Percentiles rank a stretch among this genome's conserved stretches.
Conservation (phyloP, 441 rosid species). For the Gossypium schwendimanii region DNA sequence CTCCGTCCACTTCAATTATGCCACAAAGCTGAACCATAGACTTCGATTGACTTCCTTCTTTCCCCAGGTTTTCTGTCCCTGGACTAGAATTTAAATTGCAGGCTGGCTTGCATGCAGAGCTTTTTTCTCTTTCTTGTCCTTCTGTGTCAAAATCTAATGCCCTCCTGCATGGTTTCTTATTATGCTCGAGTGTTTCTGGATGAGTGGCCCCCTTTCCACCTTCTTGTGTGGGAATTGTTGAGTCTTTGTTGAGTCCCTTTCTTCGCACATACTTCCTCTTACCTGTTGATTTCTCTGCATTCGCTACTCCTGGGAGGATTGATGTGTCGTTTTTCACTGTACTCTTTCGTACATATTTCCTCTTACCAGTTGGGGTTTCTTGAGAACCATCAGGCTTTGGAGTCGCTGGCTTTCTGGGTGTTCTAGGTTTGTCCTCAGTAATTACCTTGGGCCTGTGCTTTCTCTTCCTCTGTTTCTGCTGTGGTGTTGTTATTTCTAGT, state of each 20-base stretch:
- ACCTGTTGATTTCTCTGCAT: constrained; percentile 22
- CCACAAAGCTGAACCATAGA: constrained; percentile 22
- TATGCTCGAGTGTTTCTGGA: constrained; percentile 21
- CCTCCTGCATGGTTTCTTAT: constrained; percentile 44
- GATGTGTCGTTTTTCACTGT: constrained; percentile 19
- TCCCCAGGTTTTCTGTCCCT: constrained; percentile 21
- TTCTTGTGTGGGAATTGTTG: constrained; percentile 20
- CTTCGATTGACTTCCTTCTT: constrained; percentile 20
- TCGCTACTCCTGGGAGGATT: constrained; percentile 24
- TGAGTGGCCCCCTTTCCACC: constrained; percentile 16
- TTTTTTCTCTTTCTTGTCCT: constrained; percentile 20
- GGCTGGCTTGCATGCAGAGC: constrained; percentile 16
- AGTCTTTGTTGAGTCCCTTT: constrained; percentile 27
- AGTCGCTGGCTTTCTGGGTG: constrained; percentile 24
- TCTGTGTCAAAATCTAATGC: constrained; percentile 38
- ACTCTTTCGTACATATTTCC: constrained; percentile 45
- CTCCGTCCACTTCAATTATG: constrained; percentile 30
- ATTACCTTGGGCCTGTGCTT: constrained; percentile 85
- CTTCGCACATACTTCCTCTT: constrained; percentile 47
- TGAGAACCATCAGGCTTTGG: constrained; percentile 22
- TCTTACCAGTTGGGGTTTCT: constrained; percentile 33
- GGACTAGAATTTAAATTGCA: constrained; percentile 17
- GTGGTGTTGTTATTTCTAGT: constrained; percentile 48
- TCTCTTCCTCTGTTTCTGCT: constrained; percentile 55
- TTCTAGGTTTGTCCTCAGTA: constrained; percentile 52